phyloP scores from a whole-genome alignment of 2,329 filamentous ascomycete genomes.

The Botrytis aclada region DNA sequence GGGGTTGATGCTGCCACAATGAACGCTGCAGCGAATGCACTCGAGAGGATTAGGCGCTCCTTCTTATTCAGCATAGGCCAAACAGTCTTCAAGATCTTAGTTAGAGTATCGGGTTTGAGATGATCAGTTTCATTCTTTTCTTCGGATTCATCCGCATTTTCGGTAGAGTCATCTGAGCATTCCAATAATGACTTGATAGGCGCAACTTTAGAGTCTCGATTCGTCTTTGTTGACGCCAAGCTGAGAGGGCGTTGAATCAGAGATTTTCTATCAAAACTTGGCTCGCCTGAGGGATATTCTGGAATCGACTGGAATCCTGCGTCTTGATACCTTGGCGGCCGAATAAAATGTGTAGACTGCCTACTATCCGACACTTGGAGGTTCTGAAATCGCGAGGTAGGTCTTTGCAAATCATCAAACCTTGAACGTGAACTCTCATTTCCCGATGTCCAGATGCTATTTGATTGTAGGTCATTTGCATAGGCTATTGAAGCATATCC shows the following conservation, averaged over 20 bases:
- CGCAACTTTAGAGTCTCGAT: background rate
- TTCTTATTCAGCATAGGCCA: constrained; percentile 59
- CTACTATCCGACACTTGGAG: background rate
- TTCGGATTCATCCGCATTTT: background rate
- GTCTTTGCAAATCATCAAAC: background rate
- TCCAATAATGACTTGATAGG: background rate
- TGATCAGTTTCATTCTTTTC: background rate
- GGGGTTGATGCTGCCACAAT: constrained; percentile 41
- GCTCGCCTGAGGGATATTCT: background rate
- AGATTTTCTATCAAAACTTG: background rate
- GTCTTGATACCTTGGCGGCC: background rate
- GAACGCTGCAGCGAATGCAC: constrained; percentile 50
- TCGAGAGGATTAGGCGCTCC: constrained; percentile 53
- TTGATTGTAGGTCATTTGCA: constrained; percentile 24
- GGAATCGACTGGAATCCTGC: background rate
- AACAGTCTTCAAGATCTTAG: constrained; percentile 63
- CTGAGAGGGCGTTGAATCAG: background rate
- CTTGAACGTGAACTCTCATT: constrained; percentile 6
- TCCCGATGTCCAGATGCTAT: constrained; percentile 27
- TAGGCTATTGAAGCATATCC: constrained; percentile 24
- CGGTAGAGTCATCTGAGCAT: background rate
- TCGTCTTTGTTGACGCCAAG: background rate
- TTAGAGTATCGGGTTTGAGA: constrained; percentile 40
- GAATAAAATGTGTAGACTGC: background rate
- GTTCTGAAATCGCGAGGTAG: background rate